phyloP scores from a whole-genome alignment of 2,329 filamentous ascomycete species.

The Scedosporium minutisporum region DNA sequence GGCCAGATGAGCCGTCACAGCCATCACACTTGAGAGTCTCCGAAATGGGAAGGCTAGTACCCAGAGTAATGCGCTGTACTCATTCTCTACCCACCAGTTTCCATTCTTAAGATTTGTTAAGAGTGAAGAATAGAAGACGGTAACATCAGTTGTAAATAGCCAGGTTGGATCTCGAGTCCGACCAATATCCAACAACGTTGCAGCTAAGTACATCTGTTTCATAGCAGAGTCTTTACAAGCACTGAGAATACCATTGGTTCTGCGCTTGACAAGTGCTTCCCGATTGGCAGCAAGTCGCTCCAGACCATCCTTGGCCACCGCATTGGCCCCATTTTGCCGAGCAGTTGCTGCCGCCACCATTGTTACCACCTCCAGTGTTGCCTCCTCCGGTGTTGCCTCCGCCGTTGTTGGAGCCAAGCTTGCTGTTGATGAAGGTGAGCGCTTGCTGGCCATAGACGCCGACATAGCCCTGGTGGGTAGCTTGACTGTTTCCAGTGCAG shows the following conservation, averaged over 20 bases:
- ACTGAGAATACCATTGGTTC: constrained; percentile 17
- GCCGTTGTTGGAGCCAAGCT: constrained; percentile 12
- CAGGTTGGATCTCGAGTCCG: too few species aligned
- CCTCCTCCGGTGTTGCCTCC: constrained; percentile 1
- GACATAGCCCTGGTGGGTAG: constrained; percentile 53
- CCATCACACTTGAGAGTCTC: constrained; percentile 3
- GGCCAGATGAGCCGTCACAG: constrained; percentile 6
- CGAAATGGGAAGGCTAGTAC: too few species aligned
- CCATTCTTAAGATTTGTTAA: too few species aligned
- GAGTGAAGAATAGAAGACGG: too few species aligned
- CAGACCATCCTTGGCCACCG: constrained; percentile 15
- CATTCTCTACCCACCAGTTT: too few species aligned
- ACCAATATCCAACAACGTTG: too few species aligned
- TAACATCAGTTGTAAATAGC: too few species aligned
- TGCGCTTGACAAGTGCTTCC: constrained; percentile 13
- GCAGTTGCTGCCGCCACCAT: constrained; percentile 9
- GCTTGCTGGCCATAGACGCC: constrained; percentile 51
- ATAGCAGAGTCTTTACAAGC: too few species aligned
- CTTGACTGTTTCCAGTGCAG: constrained; percentile 52
- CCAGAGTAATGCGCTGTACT: too few species aligned
- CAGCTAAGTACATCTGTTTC: too few species aligned
- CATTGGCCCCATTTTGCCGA: constrained; percentile 14
- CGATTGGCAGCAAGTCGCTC: constrained; percentile 15
- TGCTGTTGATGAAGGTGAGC: constrained; percentile 45
- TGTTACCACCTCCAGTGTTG: neutral